Base-by-base conservation (phyloP, 2,329 filamentous ascomycete species). In the Intubia oerlemansii region DNA sequence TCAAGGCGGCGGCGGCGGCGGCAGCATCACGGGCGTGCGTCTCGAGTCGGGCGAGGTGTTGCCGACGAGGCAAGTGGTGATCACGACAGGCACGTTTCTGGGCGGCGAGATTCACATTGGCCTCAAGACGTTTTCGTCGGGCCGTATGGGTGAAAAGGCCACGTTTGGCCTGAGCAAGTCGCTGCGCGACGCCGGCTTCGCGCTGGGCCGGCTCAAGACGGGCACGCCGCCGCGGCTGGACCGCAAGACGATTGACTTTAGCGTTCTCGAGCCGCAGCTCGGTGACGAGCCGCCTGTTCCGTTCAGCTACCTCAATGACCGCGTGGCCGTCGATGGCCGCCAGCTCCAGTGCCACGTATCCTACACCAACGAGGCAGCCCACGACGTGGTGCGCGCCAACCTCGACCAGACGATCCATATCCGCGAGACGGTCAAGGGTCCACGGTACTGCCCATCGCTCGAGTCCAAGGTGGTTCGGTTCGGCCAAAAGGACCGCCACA, bases 341-440 rank as follows among this genome's bases (percentile, higher is more conserved):
- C 88, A 98, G 51, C 57, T 95, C 21, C 59, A 67, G n/a, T 93
- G 84, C 54, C 72, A 80, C 58, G 68, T 72, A 32, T 93, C 85
- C 2, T 69, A 84, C 44, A 98, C 88, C 15, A 95, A 92, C 44
- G 59, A 72, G 27, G 64, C 59, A 5, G 71, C 81, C 1, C 88
- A 98, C 50, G 67, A 78, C 11, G 66, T 98, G 28, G 75, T 93
- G 34, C 69, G 81, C 25, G 66, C 68, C 6, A 93, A 95, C 43
- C 66, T 98, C n/a, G 77, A 91, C 45, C 90, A 92, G 46, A 90
- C 81, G 1, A 78, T 98, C 20, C 88, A 98, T 45, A 95, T 98
- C 36, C 71, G 88, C 15, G 88, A 98, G 49, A 85, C 81, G 0
- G 79, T 98, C 29, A 88, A 81, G 43, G 88, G 88, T 0, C 88